Conservation (phyloP, 257 asterid genomes). For the Nyctanthes arbortristis region DNA sequence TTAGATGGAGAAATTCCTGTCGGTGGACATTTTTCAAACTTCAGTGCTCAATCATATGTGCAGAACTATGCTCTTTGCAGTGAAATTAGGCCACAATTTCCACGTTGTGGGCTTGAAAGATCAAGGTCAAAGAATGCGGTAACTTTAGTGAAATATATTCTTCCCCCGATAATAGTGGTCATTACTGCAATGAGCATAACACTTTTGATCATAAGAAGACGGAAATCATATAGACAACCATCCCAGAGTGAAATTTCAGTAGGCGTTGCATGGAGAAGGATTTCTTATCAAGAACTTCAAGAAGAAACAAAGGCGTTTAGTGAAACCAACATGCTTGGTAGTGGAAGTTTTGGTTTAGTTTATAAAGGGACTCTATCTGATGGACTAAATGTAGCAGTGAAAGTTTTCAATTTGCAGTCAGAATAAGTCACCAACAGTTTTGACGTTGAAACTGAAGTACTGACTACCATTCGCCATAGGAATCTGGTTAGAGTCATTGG, state of each 20-base stretch:
- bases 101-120: slow-evolving; percentile 27
- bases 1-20: slow-evolving; percentile 37
- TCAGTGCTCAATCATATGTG: slow-evolving; percentile 35
- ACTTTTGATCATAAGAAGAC: slow-evolving; percentile 18
- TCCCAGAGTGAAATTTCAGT: background rate
- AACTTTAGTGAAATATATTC: slow-evolving; percentile 15
- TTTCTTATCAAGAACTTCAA: slow-evolving; percentile 28
- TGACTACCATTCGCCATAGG: slow-evolving; percentile 4
- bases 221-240: background rate
- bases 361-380: slow-evolving; percentile 38
- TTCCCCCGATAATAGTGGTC: slow-evolving; percentile 3
- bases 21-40: slow-evolving; percentile 45
- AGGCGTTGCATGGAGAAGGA: slow-evolving; percentile 4
- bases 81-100: slow-evolving; percentile 26
- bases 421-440: slow-evolving; percentile 14
- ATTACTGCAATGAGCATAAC: slow-evolving; percentile 5
- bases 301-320: slow-evolving; percentile 32
- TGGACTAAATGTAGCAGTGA: slow-evolving; percentile 39
- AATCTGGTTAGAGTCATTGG: slow-evolving; percentile 3
- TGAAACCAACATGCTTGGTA: slow-evolving; percentile 30
- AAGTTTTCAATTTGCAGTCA: slow-evolving; percentile 35
- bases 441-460: background rate
- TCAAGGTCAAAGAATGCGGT: background rate
- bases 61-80: slow-evolving; percentile 45
- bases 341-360: slow-evolving; percentile 46